Percentiles rank a stretch among this genome's conserved stretches.
These are phyloP conservation scores for Chytriomyces sp. DNA, from an alignment of 192 early-diverging fungal species.

Conservation along the genomic window DNA sequence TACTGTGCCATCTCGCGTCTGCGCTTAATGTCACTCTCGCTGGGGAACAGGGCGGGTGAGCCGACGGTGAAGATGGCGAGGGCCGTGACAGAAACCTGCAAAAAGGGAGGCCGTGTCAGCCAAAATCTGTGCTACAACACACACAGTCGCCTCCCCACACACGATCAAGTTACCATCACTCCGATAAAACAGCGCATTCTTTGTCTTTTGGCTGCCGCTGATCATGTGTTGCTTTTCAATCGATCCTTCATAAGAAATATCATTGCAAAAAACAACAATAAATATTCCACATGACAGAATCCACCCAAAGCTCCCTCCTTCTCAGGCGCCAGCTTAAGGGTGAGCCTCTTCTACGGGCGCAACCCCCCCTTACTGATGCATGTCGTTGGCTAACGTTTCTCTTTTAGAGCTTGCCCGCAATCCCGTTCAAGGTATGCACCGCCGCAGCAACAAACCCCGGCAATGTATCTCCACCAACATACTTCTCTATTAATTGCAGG, in stretches of 20 bases:
- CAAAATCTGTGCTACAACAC: no score
- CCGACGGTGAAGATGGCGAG: conserved; percentile 35
- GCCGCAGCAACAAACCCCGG: neutral
- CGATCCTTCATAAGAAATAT: no score
- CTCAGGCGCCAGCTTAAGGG: conserved; percentile 49
- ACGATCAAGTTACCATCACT: no score
- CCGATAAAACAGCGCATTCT: no score
- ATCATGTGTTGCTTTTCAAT: no score
- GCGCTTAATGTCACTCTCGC: neutral
- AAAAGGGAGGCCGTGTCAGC: neutral
- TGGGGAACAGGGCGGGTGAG: conserved; percentile 23
- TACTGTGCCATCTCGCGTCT: no score
- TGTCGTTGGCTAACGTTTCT: neutral
- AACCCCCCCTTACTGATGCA: neutral
- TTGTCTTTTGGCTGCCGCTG: no score
- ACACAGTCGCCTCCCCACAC: no score
- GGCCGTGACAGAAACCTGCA: conserved; percentile 17
- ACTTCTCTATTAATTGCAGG: conserved; percentile 37
- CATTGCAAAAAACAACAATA: neutral
- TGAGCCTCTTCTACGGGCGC: neutral
- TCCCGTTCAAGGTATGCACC: conserved; percentile 60
- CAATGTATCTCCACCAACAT: neutral
- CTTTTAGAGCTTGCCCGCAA: conserved; percentile 71
- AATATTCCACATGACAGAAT: neutral
- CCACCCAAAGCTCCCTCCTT: conserved; percentile 43